Percentiles rank a stretch among this genome's conserved stretches.
phyloP scores from a whole-genome alignment of 1,284 basidiomycete species.

The Moesziomyces sp. region DNA sequence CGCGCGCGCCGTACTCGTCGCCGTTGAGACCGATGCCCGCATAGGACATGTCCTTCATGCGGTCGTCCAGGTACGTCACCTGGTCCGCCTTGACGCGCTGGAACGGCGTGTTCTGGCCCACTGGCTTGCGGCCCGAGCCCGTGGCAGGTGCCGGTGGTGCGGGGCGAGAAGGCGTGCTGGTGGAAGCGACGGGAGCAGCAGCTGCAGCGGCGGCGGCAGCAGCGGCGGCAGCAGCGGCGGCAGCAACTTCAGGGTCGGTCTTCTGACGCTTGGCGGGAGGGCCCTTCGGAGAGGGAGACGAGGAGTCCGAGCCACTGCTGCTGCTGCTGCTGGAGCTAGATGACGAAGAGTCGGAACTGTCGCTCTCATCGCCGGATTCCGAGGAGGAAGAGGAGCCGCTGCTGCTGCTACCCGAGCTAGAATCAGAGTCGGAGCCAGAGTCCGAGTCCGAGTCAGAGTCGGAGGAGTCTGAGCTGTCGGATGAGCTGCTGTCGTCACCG shows the following conservation, averaged over 20 bases:
- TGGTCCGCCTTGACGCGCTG: conserved; percentile 81
- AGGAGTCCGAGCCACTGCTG: conserved; percentile 18
- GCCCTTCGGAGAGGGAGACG: conserved; percentile 25
- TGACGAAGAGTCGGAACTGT: conserved; percentile 25
- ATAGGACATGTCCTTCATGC: conserved; percentile 84
- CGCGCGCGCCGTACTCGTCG: conserved; percentile 85
- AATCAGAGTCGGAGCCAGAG: conserved; percentile 16
- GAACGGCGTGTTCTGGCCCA: conserved; percentile 71
- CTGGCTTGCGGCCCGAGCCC: background rate
- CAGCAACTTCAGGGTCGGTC: conserved; percentile 1
- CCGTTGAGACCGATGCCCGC: conserved; percentile 74
- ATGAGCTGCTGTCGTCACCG: conserved; percentile 2
- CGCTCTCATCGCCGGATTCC: conserved; percentile 6
- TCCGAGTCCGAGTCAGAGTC: conserved; percentile 16
- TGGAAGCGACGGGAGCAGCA: conserved; percentile 9
- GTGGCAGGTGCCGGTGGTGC: conserved; percentile 15
- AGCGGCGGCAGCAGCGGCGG: conserved; percentile 11
- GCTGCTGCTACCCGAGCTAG: conserved; percentile 10
- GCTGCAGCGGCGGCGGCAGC: conserved; percentile 2
- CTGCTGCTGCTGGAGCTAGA: conserved; percentile 8
- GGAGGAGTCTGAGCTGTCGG: conserved; percentile 9
- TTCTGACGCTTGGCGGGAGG: conserved; percentile 44
- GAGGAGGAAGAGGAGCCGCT: conserved; percentile 4
- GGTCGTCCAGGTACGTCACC: conserved; percentile 73
- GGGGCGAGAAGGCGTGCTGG: conserved; percentile 8